A percentile compares a stretch with the other conserved stretches of the same genome.
Conservation (phyloP, 2,329 filamentous ascomycete species). For the Paraconiothyrium brasiliense region DNA sequence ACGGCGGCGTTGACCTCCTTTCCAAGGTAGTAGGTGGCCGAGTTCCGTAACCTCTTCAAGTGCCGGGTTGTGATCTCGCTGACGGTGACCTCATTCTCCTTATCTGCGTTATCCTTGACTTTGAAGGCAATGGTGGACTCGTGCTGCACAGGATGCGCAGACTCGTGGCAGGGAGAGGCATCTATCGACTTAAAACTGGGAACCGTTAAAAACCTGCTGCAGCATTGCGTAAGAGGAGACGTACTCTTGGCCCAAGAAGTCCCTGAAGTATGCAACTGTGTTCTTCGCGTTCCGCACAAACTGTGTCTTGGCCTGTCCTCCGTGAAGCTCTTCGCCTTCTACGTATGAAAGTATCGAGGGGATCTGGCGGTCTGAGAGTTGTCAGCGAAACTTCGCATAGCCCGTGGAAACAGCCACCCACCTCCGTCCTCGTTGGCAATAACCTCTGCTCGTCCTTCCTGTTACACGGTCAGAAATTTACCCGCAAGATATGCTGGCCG, state of each 20-base stretch:
- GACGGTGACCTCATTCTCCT: slow-evolving; percentile 74
- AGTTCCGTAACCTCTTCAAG: slow-evolving; percentile 79
- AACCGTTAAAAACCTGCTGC: slow-evolving; percentile 30
- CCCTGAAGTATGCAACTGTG: slow-evolving; percentile 94
- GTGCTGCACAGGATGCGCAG: slow-evolving; percentile 84
- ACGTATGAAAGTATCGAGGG: slow-evolving; percentile 94
- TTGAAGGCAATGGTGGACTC: slow-evolving; percentile 80
- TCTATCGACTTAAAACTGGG: slow-evolving; percentile 90
- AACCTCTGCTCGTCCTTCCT: slow-evolving; percentile 94
- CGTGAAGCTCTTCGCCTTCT: slow-evolving; percentile 95
- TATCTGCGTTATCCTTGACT: slow-evolving; percentile 74
- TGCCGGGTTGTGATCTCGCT: slow-evolving; percentile 86
- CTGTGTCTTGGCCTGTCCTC: slow-evolving; percentile 92
- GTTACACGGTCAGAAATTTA: slow-evolving; percentile 13
- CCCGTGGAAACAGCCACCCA: slow-evolving; percentile 55
- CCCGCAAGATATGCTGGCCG: slow-evolving; percentile 7
- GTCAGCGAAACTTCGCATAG: slow-evolving; percentile 13
- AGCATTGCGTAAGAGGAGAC: slow-evolving; percentile 31
- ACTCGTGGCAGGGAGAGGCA: slow-evolving; percentile 91
- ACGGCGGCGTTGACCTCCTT: slow-evolving; percentile 95
- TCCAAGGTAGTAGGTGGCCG: slow-evolving; percentile 90
- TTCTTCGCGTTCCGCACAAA: slow-evolving; percentile 91
- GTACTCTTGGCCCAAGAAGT: slow-evolving; percentile 94
- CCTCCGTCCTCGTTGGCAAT: slow-evolving; percentile 99
- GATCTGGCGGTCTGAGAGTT: slow-evolving; percentile 84